Conservation (phyloP, 208 protist genomes). For the Angomonas deanei region DNA sequence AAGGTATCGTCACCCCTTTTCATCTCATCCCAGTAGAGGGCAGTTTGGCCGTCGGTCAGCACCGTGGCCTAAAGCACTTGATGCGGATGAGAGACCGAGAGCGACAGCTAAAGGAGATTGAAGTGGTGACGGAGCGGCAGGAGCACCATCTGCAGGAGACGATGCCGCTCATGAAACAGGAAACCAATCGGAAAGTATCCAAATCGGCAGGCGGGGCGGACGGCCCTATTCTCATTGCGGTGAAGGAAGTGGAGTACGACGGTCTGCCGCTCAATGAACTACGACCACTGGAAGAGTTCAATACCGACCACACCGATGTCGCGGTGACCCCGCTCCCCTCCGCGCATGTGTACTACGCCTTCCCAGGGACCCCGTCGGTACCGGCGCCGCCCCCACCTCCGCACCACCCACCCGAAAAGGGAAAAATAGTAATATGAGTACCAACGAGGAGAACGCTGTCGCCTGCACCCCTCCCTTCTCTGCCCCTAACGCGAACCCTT, state of each 20-base stretch:
- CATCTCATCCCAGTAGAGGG: conserved; percentile 43
- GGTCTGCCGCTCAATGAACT: conserved; percentile 49
- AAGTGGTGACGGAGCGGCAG: conserved; percentile 23
- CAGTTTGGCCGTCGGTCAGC: conserved; percentile 39
- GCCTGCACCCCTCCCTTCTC: conserved; percentile 19
- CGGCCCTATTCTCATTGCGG: conserved; percentile 18
- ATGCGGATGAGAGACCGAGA: conserved; percentile 51
- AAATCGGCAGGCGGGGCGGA: conserved; percentile 1
- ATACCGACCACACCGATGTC: conserved; percentile 37
- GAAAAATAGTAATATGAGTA: not conserved
- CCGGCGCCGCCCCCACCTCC: not conserved
- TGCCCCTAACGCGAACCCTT: conserved; percentile 22
- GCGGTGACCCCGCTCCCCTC: conserved; percentile 14
- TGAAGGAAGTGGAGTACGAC: conserved; percentile 46
- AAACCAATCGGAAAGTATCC: conserved; percentile 8
- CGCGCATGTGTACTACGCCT: conserved; percentile 31
- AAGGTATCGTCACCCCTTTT: conserved; percentile 56
- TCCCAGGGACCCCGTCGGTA: not conserved
- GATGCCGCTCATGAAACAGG: conserved; percentile 29
- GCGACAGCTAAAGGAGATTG: conserved; percentile 23
- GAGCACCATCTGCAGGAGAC: conserved; percentile 54
- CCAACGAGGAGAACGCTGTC: not conserved
- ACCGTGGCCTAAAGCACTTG: conserved; percentile 68
- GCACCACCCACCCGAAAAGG: conserved; percentile 6
- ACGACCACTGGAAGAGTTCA: conserved; percentile 50